A percentile compares a stretch with the other conserved stretches of the same genome.
Conservation (phyloP, 768 basidiomycete genomes). For the Trametes punicea region DNA sequence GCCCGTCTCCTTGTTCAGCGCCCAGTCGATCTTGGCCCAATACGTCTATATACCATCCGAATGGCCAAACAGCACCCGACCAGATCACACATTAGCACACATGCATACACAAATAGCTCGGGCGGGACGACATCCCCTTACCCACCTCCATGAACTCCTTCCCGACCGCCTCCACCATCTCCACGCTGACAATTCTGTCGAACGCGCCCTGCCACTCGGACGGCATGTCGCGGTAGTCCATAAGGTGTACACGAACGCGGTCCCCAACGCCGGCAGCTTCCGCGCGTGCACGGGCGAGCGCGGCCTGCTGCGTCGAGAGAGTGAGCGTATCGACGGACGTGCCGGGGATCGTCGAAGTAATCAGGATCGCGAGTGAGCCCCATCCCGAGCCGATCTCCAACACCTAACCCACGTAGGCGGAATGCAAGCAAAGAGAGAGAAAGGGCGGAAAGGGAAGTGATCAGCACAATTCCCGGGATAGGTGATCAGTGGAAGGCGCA, state of each 20-base stretch:
- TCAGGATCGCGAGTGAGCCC: slow-evolving; percentile 68
- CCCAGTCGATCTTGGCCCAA: slow-evolving; percentile 65
- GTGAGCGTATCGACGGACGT: slow-evolving; percentile 71
- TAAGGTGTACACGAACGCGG: slow-evolving; percentile 62
- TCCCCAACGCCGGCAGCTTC: slow-evolving; percentile 46
- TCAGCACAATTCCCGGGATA: neutral
- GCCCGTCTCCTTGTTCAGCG: slow-evolving; percentile 52
- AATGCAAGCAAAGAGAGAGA: neutral
- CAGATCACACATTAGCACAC: neutral
- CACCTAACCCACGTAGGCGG: no score
- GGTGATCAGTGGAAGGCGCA: slow-evolving; percentile 4
- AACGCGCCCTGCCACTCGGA: slow-evolving; percentile 60
- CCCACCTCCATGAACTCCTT: slow-evolving; percentile 53
- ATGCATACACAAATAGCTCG: neutral
- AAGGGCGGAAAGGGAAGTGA: neutral
- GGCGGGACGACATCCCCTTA: neutral
- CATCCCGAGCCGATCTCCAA: slow-evolving; percentile 80
- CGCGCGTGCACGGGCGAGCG: slow-evolving; percentile 54
- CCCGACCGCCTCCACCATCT: slow-evolving; percentile 78
- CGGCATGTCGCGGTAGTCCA: slow-evolving; percentile 71
- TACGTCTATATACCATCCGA: slow-evolving; percentile 34
- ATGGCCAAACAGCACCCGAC: no score
- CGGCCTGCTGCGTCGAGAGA: slow-evolving; percentile 62
- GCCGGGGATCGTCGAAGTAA: slow-evolving; percentile 50
- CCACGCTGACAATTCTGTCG: slow-evolving; percentile 68